Evolutionary conservation across 108 stramenopile genomes (phyloP).

Genomic region (Conticribra guillardii): DNA sequence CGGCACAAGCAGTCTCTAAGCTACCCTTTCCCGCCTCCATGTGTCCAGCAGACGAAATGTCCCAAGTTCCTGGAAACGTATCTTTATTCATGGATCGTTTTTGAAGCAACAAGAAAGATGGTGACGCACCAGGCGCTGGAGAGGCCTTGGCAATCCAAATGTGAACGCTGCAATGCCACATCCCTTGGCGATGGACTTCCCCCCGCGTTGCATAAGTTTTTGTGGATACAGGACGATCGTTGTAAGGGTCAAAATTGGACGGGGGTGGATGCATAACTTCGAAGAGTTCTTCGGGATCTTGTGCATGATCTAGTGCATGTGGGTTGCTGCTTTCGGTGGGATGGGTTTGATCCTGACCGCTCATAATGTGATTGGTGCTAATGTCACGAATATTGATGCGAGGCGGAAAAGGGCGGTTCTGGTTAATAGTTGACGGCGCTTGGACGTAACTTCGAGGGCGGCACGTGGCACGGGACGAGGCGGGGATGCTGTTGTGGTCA

Average conservation of each 20-base stretch:
- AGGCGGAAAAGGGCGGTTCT: too few relatives aligned
- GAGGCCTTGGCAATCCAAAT: slow-evolving; percentile 46
- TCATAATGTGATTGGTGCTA: too few relatives aligned
- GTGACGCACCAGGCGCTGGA: not conserved
- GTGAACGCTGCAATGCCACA: slow-evolving; percentile 52
- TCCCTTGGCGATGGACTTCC: slow-evolving; percentile 21
- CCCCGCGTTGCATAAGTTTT: slow-evolving; percentile 2
- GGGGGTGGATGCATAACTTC: slow-evolving; percentile 52
- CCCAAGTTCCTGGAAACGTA: slow-evolving; percentile 53
- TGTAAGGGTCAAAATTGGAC: slow-evolving; percentile 36
- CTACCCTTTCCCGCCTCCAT: slow-evolving; percentile 28
- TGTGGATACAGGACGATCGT: slow-evolving; percentile 36
- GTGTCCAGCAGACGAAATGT: slow-evolving; percentile 53
- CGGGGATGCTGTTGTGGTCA: too few relatives aligned
- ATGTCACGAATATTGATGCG: too few relatives aligned
- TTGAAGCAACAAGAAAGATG: slow-evolving; percentile 34
- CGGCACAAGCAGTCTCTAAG: slow-evolving; percentile 13
- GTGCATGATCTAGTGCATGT: slow-evolving; percentile 35
- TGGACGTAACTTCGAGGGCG: too few relatives aligned
- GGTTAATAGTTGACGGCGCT: too few relatives aligned
- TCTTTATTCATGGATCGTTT: slow-evolving; percentile 45
- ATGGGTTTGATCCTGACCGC: not conserved
- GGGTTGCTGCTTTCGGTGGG: slow-evolving; percentile 18
- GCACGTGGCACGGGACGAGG: too few relatives aligned
- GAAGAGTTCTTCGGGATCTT: slow-evolving; percentile 44